Base-by-base conservation (phyloP, 176 grass and related monocot genomes). In the Oryza glumipatula region DNA sequence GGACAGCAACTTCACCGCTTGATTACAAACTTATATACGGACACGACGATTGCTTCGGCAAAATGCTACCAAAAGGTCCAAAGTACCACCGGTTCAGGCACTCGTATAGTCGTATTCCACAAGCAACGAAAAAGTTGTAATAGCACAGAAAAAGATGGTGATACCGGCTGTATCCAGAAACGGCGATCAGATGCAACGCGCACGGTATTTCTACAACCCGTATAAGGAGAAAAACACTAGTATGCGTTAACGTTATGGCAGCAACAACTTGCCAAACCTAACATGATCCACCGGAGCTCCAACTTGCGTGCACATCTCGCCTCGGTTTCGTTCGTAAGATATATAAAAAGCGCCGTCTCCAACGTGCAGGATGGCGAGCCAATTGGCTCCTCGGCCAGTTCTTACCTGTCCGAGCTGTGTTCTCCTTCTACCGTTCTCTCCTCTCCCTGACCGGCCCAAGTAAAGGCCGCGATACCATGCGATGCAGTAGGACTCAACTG, bases 331-430 rank as follows among this genome's bases (percentile, higher is more conserved):
- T 9, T 21, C 54, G 19, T 7, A 58, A 58, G n/a, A 21, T 6
- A n/a, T 58, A 58, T 58, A 56, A 4, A 21, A 58, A 58, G n/a
- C 54, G 54, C 2, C 54, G n/a, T 58, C 17, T 15, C 49, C 68
- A 48, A 21, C 32, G 9, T 13, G 39, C 38, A 65, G 17, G 74
- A 72, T 19, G 33, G 68, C 19, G 4, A 76, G 3, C 33, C 64
- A 10, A 23, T 66, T 70, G 46, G 15, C 46, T 52, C 74, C 74
- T 33, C 43, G 12, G 35, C 45, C 76, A 45, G 71, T 65, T 72
- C 4, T 44, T 33, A 23, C 87, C 87, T 64, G 71, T 51, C 64
- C 49, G 70, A 76, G 77, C 60, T 89, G 77, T 21, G 64, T 48
- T 11, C 76, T 39, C 5, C 49, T 5, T 11, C 81, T 39, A 16